These are phyloP conservation scores for Camelina neglecta DNA, from an alignment of 345 rosid genomes.

Conservation along the genomic window DNA sequence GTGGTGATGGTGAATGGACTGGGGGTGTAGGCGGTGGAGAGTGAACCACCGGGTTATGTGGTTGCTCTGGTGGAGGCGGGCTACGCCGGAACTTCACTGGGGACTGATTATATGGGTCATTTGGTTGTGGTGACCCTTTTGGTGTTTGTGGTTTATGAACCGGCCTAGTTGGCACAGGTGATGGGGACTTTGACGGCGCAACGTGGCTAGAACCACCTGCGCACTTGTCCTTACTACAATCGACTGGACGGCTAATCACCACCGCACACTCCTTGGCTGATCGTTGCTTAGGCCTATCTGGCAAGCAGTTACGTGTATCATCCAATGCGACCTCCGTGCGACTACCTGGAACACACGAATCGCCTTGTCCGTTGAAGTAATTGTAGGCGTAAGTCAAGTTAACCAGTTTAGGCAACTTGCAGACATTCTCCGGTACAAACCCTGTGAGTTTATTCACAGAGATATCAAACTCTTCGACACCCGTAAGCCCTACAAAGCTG, in stretches of 20 bases:
- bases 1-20: background rate
- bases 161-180: conserved; percentile 32
- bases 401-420: conserved; percentile 58
- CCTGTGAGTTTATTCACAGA: conserved; percentile 68
- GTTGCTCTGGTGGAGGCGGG: conserved; percentile 45
- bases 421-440: conserved; percentile 52
- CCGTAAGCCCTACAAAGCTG: conserved; percentile 47
- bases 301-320: conserved; percentile 61
- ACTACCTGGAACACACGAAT: conserved; percentile 47
- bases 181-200: conserved; percentile 8
- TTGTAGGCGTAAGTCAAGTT: conserved; percentile 65
- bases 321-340: conserved; percentile 47
- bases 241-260: conserved; percentile 58
- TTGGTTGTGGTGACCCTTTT: conserved; percentile 42
- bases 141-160: conserved; percentile 37
- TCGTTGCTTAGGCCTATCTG: conserved; percentile 55
- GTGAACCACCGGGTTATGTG: conserved; percentile 42
- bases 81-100: conserved; percentile 42
- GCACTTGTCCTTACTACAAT: conserved; percentile 71
- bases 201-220: conserved; percentile 34
- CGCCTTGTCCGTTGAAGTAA: conserved; percentile 60
- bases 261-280: conserved; percentile 48
- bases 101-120: conserved; percentile 38
- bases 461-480: conserved; percentile 50
- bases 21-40: conserved; percentile 13